These are phyloP conservation scores for Suillus alpinus DNA, from an alignment of 768 basidiomycete species.

Conservation along the genomic window DNA sequence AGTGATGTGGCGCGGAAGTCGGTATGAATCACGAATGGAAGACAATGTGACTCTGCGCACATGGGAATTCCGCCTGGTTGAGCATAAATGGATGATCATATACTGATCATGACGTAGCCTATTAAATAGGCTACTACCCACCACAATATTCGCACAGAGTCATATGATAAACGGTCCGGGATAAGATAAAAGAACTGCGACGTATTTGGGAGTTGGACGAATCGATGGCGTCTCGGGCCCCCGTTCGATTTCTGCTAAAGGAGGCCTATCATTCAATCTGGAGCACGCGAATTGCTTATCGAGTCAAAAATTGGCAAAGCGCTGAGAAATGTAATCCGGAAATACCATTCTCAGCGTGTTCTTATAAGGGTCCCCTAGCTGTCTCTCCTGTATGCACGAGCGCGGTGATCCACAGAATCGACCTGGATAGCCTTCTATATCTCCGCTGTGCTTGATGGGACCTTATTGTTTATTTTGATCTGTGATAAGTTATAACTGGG, in stretches of 20 bases:
- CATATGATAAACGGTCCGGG: neutral
- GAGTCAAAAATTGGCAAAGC: neutral
- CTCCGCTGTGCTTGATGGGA: neutral
- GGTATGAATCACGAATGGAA: neutral
- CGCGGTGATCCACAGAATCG: neutral
- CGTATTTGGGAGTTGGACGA: neutral
- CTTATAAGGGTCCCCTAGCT: neutral
- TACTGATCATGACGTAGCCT: neutral
- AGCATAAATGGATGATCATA: neutral
- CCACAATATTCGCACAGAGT: neutral
- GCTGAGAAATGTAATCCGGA: neutral
- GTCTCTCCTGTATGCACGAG: neutral
- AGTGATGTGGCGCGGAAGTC: neutral
- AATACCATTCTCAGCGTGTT: neutral
- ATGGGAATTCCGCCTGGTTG: neutral
- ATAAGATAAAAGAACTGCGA: neutral
- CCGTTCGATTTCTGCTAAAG: neutral
- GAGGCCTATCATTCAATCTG: neutral
- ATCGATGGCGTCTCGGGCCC: neutral
- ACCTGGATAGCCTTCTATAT: neutral
- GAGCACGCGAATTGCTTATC: conserved; percentile 1
- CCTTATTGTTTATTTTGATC: neutral
- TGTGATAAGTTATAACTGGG: neutral
- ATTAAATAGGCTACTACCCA: neutral
- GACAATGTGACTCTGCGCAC: neutral